Conservation (phyloP, 192 early-diverging fungal genomes). For the Endogone sp. region DNA sequence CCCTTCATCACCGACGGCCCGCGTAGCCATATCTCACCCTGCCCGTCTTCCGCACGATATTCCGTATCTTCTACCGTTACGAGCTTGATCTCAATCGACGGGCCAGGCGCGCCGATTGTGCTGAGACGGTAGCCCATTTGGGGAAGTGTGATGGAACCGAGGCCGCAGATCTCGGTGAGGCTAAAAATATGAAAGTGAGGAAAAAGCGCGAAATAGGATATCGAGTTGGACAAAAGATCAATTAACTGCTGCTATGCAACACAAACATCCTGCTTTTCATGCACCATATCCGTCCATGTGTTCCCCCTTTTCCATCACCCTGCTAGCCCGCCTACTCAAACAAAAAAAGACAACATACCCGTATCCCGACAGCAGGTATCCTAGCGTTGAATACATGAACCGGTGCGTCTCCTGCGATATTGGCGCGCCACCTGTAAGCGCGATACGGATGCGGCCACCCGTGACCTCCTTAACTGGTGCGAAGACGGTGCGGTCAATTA, state of each 20-base stretch:
- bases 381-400: slow-evolving; percentile 61
- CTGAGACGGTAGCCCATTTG: slow-evolving; percentile 30
- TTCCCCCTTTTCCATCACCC: too few species aligned
- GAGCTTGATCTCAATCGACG: slow-evolving; percentile 56
- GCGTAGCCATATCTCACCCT: slow-evolving; percentile 65
- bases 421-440: slow-evolving; percentile 70
- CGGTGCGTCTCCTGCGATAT: slow-evolving; percentile 72
- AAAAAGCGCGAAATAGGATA: neutral
- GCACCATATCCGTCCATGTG: too few species aligned
- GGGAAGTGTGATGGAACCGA: slow-evolving; percentile 39
- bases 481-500: slow-evolving; percentile 58
- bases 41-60: slow-evolving; percentile 43
- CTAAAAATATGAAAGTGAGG: slow-evolving; percentile 2
- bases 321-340: too few species aligned
- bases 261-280: too few species aligned
- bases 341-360: slow-evolving; percentile 30
- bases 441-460: slow-evolving; percentile 61
- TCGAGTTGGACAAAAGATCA: neutral
- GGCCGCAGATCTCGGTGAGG: slow-evolving; percentile 67
- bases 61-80: slow-evolving; percentile 54
- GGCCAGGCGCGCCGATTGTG: slow-evolving; percentile 63
- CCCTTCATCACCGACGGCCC: slow-evolving; percentile 53
- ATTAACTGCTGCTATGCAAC: too few species aligned
- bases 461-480: slow-evolving; percentile 52
- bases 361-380: slow-evolving; percentile 66